Evolutionary conservation across 2,329 filamentous ascomycete species (phyloP), one percentile per base, ranked within the genome.

Genomic region (Parastagonospora avenae): DNA sequence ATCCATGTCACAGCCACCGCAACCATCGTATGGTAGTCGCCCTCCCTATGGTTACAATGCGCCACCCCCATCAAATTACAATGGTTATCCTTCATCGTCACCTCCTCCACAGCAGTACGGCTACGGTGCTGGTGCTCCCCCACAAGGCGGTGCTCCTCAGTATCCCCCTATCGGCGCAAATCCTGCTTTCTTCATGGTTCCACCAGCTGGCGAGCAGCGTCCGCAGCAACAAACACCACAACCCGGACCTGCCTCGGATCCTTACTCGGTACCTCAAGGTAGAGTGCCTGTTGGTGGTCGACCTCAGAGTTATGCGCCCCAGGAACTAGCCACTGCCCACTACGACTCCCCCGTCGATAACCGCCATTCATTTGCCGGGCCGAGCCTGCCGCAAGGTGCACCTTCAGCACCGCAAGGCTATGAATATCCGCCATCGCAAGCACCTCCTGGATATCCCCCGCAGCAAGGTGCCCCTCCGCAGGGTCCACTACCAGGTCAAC

Each of bases 1-100:
- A 14, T 97, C 93, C 48, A 97, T 99, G 93, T 87, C 92, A 1
- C 93, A 97, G 62, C 89, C 92, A n/a, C 86, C 90, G 45, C 89
- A 90, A 67, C 85, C 88, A 40, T 85, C 82, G 60, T 94, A 93
- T 70, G 87, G 89, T 63, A 87, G 88, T 64, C 86, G 90, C 60
- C 66, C 66, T 10, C 19, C 55, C 11, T 72, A 72, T 45, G 60
- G 65, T 24, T 72, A 73, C 54, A 72, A 68, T 32, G 71, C 66
- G 30, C 67, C 67, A 1, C 65, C 67, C 7, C 65, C 65, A 14
- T 63, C 59, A 8, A 57, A 64, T 29, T 69, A 70, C 45, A 54
- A 54, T 12, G 68, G 63, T n/a, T 74, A 73, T 44, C 66, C 72
- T 37, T 63, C 72, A 3, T 59, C 61, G 27, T 66, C 68, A 10